Percentiles rank a stretch among this genome's conserved stretches.
phyloP scores from a whole-genome alignment of 352 stramenopile genomes.

The Globisporangium okanoganense region DNA sequence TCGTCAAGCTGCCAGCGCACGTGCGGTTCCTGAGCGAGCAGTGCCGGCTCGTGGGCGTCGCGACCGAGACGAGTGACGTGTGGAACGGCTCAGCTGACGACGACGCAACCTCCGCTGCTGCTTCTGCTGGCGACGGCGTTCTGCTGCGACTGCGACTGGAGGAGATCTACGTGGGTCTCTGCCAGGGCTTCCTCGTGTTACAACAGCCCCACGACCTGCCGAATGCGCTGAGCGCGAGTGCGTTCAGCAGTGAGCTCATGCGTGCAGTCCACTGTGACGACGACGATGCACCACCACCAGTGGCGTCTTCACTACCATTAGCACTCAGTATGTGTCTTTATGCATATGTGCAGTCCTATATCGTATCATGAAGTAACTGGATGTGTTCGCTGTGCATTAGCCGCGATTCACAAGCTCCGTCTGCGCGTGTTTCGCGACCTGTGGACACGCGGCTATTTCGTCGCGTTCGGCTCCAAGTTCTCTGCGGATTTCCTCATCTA shows the following conservation, averaged over 20 bases:
- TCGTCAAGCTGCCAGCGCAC: conserved; percentile 7
- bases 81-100: background rate
- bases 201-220: background rate
- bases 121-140: background rate
- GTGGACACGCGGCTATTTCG: conserved; percentile 59
- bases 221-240: background rate
- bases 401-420: conserved; percentile 16
- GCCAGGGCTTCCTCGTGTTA: conserved; percentile 9
- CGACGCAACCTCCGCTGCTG: background rate
- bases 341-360: background rate
- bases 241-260: conserved; percentile 1
- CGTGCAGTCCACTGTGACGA: background rate
- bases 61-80: background rate
- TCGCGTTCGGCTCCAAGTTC: conserved; percentile 80
- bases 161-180: conserved; percentile 14
- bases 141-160: conserved; percentile 10
- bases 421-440: conserved; percentile 61
- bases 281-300: background rate
- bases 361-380: too few relatives aligned
- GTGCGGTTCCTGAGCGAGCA: background rate
- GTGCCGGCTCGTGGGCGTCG: conserved; percentile 2
- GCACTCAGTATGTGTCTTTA: background rate
- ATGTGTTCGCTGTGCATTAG: conserved; percentile 18
- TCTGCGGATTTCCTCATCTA: conserved; percentile 81
- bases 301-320: background rate